Conservation (phyloP, 2,329 filamentous ascomycete genomes). For the Fusarium sp. region DNA sequence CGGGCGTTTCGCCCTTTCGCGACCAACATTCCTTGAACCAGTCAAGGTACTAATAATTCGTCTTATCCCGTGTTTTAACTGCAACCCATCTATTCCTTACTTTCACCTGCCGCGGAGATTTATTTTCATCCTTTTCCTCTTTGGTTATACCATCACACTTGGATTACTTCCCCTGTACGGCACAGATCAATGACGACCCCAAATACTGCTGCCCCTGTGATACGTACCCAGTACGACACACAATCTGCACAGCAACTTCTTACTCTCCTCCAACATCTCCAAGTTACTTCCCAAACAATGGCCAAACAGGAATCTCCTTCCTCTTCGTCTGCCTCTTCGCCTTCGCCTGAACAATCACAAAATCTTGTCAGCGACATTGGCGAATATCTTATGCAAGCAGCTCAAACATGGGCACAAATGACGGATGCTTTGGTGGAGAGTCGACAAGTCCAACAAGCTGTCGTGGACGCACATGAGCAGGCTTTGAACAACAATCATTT, state of each 20-base stretch:
- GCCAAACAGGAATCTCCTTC: constrained; percentile 18
- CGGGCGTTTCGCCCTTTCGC: constrained; percentile 26
- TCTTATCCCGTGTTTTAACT: constrained; percentile 5
- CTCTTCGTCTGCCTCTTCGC: neutral
- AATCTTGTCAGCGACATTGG: constrained; percentile 51
- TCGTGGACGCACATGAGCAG: constrained; percentile 46
- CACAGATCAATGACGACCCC: constrained; percentile 22
- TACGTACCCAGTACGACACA: constrained; percentile 20
- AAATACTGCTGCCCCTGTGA: constrained; percentile 7
- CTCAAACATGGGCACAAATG: constrained; percentile 49
- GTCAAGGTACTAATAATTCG: neutral
- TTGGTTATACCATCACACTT: neutral
- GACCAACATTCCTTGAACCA: constrained; percentile 8
- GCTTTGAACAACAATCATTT: constrained; percentile 43
- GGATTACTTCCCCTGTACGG: neutral
- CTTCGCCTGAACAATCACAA: constrained; percentile 21
- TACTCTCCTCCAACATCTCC: constrained; percentile 23
- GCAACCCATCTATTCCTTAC: neutral
- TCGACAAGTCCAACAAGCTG: constrained; percentile 48
- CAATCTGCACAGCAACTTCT: constrained; percentile 27
- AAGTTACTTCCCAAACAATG: constrained; percentile 24
- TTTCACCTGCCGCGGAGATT: neutral
- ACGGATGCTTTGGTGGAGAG: constrained; percentile 50
- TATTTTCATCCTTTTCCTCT: constrained; percentile 3
- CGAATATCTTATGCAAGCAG: constrained; percentile 51